Evolutionary conservation across 2,329 filamentous ascomycete genomes (phyloP), one percentile per base, ranked within the genome.

Genomic region (Xylariales sp.): DNA sequence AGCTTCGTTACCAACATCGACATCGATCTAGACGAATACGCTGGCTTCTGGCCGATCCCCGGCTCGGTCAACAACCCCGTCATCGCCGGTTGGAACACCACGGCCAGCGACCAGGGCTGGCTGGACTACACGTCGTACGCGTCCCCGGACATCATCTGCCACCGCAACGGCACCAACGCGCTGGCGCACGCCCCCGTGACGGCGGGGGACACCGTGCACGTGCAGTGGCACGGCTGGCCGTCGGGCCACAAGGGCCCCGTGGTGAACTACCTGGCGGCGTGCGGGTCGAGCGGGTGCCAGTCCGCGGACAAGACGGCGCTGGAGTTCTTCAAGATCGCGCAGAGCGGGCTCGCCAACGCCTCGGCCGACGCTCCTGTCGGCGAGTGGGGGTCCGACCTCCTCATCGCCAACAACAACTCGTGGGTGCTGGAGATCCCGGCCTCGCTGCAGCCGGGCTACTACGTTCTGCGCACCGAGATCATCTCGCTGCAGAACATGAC

Each of bases 371-470:
- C 69, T 34, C 68, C 67, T 38, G 55, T 55, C 40, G 61, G 70
- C 23, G 61, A 57, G 10, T 47, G 58, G n/a, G 68, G 65, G 13
- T 68, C 67, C 52, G 70, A 71, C 38, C 67, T 70, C 31, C 56
- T 69, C 24, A 61, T 70, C 20, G 65, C 71, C 44, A 68, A 70
- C 47, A 43, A 43, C 37, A 43, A 43, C 37, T 43, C 49, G 2
- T 54, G 42, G 32, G 46, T 47, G 5, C 46, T 53, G 29, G 40
- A 30, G 12, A 48, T 54, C 17, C 52, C 52, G 5, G 8, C 16
- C 4, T 34, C 44, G 6, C 68, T 69, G 39, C 67, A 42, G 29
- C 42, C 50, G 2, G 50, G 52, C 3, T 25, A 38, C 14, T 54
- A 53, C 16, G 40, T 55, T 4, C 47, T 57, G 14, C 46, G 52